These are phyloP conservation scores for Thecaphora thlaspeos DNA, from an alignment of 1,284 basidiomycete genomes.

Conservation along the genomic window DNA sequence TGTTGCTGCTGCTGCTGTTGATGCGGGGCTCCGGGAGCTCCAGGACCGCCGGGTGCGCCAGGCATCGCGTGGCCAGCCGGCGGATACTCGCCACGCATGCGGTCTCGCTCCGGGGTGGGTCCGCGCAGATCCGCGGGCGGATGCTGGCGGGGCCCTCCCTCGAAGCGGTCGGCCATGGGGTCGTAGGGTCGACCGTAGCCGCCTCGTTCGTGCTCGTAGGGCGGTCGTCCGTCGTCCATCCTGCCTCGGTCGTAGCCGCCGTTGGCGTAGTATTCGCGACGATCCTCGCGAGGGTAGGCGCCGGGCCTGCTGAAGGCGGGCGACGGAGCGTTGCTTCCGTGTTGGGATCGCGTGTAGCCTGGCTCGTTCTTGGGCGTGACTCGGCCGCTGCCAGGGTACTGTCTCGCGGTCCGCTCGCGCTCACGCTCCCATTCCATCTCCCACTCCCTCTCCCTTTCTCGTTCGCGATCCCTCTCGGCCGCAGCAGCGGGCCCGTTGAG, in stretches of 20 bases:
- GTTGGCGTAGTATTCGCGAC: conserved; percentile 30
- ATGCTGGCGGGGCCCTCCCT: conserved; percentile 6
- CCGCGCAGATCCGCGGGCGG: conserved; percentile 18
- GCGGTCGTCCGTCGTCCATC: conserved; percentile 24
- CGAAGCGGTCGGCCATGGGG: conserved; percentile 19
- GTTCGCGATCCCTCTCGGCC: conserved; percentile 33
- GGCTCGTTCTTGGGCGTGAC: conserved; percentile 37
- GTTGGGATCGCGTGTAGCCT: conserved; percentile 28
- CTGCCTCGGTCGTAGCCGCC: conserved; percentile 26
- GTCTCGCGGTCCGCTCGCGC: conserved; percentile 25
- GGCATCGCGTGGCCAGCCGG: conserved; percentile 1
- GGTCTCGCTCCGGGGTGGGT: conserved; percentile 30
- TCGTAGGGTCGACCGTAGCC: conserved; percentile 14
- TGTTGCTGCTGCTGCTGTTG: no score
- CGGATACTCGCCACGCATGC: conserved; percentile 16
- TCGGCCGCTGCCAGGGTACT: conserved; percentile 25
- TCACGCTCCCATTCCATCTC: conserved; percentile 37
- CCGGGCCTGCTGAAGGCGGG: conserved; percentile 31
- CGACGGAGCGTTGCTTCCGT: conserved; percentile 38
- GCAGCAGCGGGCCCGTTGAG: conserved; percentile 21
- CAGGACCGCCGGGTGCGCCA: conserved; percentile 9
- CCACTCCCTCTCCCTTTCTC: conserved; percentile 34
- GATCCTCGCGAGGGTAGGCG: conserved; percentile 30
- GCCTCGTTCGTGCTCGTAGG: conserved; percentile 23
- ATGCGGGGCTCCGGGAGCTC: conserved; percentile 13